phyloP scores from a whole-genome alignment of 192 early-diverging fungal genomes.

The Coemansia sp. region DNA sequence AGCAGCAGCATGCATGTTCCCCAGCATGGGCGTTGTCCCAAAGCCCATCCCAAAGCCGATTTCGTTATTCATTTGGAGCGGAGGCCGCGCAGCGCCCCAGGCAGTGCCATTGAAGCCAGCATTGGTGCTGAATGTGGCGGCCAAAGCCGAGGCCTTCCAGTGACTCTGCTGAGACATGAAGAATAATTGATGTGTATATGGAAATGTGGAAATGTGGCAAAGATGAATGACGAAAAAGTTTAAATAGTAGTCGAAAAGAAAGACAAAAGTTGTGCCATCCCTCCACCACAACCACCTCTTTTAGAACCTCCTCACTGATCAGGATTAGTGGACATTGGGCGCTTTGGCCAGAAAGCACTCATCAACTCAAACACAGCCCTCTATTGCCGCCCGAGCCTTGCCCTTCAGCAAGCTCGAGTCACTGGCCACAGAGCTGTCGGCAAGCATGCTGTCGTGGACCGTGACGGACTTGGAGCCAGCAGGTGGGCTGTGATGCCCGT shows the following conservation, averaged over 20 bases:
- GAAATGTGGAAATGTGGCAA: background rate
- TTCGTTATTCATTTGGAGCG: slow-evolving; percentile 28
- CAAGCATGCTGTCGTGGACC: slow-evolving; percentile 4
- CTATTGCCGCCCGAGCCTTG: background rate
- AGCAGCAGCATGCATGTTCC: slow-evolving; percentile 15
- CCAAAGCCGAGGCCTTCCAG: slow-evolving; percentile 50
- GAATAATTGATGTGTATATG: too few species aligned
- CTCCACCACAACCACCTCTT: too few species aligned
- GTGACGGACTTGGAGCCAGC: background rate
- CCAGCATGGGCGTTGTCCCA: slow-evolving; percentile 23
- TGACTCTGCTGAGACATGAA: slow-evolving; percentile 53
- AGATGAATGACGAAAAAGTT: background rate
- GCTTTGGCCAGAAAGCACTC: background rate
- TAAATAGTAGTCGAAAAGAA: too few species aligned
- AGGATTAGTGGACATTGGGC: background rate
- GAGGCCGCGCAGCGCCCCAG: slow-evolving; percentile 45
- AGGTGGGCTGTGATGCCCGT: slow-evolving; percentile 11
- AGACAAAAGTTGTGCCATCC: too few species aligned
- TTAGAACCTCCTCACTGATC: background rate
- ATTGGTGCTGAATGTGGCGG: slow-evolving; percentile 48
- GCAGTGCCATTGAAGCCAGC: slow-evolving; percentile 44
- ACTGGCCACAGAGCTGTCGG: background rate
- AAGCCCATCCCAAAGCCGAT: slow-evolving; percentile 48
- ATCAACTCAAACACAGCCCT: too few species aligned
- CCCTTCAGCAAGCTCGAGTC: background rate